Percentiles rank a stretch among this genome's conserved stretches.
Evolutionary conservation across 805 yeast species (phyloP).

Genomic region (Pichia occidentalis): DNA sequence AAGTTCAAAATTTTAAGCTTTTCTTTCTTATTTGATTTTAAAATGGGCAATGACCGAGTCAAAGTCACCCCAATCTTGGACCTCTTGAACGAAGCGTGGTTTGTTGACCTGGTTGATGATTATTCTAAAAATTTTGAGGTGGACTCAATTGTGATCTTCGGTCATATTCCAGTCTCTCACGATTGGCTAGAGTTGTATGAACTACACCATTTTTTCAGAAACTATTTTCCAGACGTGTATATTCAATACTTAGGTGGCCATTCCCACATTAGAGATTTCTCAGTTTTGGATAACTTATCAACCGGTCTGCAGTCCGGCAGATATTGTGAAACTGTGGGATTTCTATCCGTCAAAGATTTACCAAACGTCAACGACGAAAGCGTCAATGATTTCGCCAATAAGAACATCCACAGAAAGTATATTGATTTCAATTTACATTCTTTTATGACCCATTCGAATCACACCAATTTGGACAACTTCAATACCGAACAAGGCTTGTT

Average conservation of each 20-base stretch:
- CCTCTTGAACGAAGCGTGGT: constrained; percentile 58
- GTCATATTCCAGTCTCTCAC: constrained; percentile 69
- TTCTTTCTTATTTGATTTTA: constrained; percentile 77
- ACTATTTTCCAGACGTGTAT: constrained; percentile 49
- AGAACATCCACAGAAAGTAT: constrained; percentile 51
- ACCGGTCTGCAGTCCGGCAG: constrained; percentile 90
- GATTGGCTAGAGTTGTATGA: constrained; percentile 46
- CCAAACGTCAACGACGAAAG: constrained; percentile 1
- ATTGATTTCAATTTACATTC: constrained; percentile 77
- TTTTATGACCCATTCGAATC: constrained; percentile 54
- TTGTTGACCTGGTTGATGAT: constrained; percentile 37
- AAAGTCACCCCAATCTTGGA: constrained; percentile 57
- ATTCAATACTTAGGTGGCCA: constrained; percentile 94
- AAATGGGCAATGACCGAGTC: constrained; percentile 48
- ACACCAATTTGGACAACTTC: constrained; percentile 31
- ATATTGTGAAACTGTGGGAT: constrained; percentile 91
- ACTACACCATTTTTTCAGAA: constrained; percentile 47
- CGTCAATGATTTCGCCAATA: constrained; percentile 4
- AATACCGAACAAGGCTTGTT: constrained; percentile 49
- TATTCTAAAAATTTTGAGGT: constrained; percentile 34
- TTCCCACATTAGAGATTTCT: constrained; percentile 84
- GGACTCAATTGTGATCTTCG: constrained; percentile 65
- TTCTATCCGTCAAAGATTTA: constrained; percentile 45
- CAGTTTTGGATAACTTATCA: constrained; percentile 54
- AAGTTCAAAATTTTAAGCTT: constrained; percentile 53